Conservation (phyloP, 2,329 filamentous ascomycete genomes). For the Pseudocercospora musae region DNA sequence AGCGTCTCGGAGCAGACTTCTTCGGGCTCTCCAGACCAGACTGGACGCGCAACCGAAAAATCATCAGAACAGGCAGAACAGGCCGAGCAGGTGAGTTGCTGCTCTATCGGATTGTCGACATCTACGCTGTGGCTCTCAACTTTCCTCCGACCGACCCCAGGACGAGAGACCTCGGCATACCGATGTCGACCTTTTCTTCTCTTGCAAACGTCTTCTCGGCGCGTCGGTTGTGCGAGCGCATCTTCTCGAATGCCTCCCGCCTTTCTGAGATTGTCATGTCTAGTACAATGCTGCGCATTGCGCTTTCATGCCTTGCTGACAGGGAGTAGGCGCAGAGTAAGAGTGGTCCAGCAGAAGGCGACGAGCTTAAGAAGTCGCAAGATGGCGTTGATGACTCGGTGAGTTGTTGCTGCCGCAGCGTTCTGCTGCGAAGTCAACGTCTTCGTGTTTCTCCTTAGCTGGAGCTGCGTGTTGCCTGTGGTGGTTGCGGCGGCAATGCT, state of each 20-base stretch:
- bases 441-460: background rate
- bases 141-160: background rate
- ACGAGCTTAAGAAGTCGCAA: background rate
- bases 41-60: constrained; percentile 10
- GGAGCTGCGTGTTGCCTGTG: background rate
- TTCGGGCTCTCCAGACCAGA: constrained; percentile 12
- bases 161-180: background rate
- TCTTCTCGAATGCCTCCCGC: background rate
- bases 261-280: background rate
- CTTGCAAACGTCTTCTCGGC: background rate
- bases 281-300: background rate
- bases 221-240: background rate
- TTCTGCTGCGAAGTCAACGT: background rate
- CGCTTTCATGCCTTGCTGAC: constrained; percentile 19
- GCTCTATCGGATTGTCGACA: constrained; percentile 4
- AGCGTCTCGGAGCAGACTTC: constrained; percentile 6
- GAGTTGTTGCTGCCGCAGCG: constrained; percentile 5
- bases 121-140: background rate
- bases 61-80: constrained; percentile 12
- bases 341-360: background rate
- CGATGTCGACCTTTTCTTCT: background rate
- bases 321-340: constrained; percentile 14
- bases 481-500: background rate
- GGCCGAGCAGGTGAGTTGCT: constrained; percentile 23
- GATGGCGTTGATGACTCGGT: constrained; percentile 2